Evolutionary conservation across 1,284 basidiomycete species (phyloP), one percentile per base, ranked within the genome.

Genomic region (Tilletia caries): DNA sequence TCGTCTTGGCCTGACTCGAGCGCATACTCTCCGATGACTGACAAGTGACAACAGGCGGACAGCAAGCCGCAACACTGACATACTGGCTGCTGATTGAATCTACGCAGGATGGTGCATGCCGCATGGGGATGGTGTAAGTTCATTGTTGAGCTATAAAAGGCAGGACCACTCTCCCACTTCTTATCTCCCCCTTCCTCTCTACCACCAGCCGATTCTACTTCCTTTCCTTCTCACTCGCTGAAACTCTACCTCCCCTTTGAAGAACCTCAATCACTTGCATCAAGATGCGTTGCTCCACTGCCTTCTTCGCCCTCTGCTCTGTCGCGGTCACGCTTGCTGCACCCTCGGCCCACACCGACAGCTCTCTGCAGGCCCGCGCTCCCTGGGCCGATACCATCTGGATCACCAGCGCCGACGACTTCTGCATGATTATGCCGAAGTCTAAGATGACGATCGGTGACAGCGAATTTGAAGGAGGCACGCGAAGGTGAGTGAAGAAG

Each of bases 351-450:
- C 3, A 62, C 8, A 23, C 6, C 58, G 33, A 18, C 13, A 34
- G 33, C 2, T 33, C 15, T 20, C 64, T 72, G 23, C 41, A 48
- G 12, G 50, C 34, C 18, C 71, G 71, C 25, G 48, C 69, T 6
- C 41, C 67, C 10, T 65, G 66, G 33, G 67, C 48, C 62, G 67
- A 70, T 34, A 65, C 65, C 48, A 68, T 73, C 20, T 70, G 69
- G 68, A 58, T 73, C 15, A 73, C 68, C 23, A 68, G 64, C 62
- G 64, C 64, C 15, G 32, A 67, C 12, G 71, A 73, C 50, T 67
- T 70, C 69, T 73, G 71, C 33, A 43, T 70, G 33, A 73, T 73
- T 41, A 68, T 73, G 37, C 71, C 71, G 20, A 65, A 66, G 29
- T 13, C 43, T 23, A 23, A 41, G 12, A 6, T 34, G 65, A 66